These are phyloP conservation scores for Dendrocalamus sinicus DNA, from an alignment of 176 grass and related monocot species.

Conservation along the genomic window DNA sequence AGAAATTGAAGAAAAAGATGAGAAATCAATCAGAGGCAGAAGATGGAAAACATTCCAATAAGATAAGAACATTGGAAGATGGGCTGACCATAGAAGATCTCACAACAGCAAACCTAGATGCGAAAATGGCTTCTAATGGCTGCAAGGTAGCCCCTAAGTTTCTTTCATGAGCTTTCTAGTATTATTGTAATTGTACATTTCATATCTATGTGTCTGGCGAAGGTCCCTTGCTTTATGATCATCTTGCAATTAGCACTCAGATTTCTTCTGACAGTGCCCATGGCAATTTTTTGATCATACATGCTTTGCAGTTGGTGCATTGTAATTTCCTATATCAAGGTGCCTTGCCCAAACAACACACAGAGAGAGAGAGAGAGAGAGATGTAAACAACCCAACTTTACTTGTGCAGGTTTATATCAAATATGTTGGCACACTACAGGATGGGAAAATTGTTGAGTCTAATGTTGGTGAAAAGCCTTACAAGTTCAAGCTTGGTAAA, in stretches of 20 bases:
- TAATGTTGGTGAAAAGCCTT: slow-evolving; percentile 65
- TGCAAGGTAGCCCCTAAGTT: slow-evolving; percentile 53
- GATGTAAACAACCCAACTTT: background rate
- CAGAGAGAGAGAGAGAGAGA: background rate
- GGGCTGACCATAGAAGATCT: slow-evolving; percentile 85
- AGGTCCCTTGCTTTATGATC: background rate
- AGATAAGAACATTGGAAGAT: slow-evolving; percentile 67
- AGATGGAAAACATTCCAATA: slow-evolving; percentile 45
- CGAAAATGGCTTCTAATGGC: slow-evolving; percentile 72
- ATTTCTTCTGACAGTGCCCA: background rate
- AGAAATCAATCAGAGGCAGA: slow-evolving; percentile 39
- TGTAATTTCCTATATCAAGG: background rate
- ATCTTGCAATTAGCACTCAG: background rate
- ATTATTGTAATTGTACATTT: slow-evolving; percentile 37
- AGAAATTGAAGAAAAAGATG: slow-evolving; percentile 70
- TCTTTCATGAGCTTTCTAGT: slow-evolving; percentile 4
- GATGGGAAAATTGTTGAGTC: slow-evolving; percentile 73
- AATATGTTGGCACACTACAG: slow-evolving; percentile 78
- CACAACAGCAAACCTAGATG: slow-evolving; percentile 63
- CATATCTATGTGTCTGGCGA: background rate
- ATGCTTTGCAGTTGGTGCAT: background rate
- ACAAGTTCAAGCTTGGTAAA: slow-evolving; percentile 89
- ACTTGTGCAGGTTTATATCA: slow-evolving; percentile 76
- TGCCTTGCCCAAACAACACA: background rate
- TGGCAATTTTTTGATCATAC: background rate